A percentile compares a stretch with the other conserved stretches of the same genome.
These are phyloP conservation scores for Mesembryanthemum crystallinum DNA, from an alignment of 148 eudicot genomes.

Conservation along the genomic window DNA sequence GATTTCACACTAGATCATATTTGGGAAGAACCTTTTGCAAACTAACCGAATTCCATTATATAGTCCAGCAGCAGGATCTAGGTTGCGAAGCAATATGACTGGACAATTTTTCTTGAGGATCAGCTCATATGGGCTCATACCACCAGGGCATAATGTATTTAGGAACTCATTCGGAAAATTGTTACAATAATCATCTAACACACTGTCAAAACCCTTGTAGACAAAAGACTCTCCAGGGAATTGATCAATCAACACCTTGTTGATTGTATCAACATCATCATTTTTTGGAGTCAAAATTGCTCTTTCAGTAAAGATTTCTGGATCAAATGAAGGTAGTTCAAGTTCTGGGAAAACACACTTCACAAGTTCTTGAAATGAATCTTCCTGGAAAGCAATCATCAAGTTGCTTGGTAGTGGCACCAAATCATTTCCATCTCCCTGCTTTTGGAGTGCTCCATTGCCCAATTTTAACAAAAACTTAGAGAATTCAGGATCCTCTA, in stretches of 20 bases:
- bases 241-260: too few relatives aligned
- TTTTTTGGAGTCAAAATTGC: background rate
- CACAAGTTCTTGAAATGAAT: background rate
- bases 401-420: background rate
- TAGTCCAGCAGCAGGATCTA: background rate
- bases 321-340: background rate
- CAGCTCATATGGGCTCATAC: conserved; percentile 8
- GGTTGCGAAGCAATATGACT: background rate
- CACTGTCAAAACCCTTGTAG: background rate
- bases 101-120: background rate
- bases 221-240: background rate
- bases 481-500: background rate
- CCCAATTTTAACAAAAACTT: background rate
- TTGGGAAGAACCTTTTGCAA: background rate
- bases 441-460: background rate
- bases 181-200: background rate
- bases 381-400: background rate
- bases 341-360: background rate
- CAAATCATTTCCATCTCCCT: too few relatives aligned
- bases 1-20: conserved; percentile 7
- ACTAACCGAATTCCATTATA: conserved; percentile 7
- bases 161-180: background rate
- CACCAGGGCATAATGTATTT: background rate
- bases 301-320: background rate
- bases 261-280: too few relatives aligned